phyloP scores from a whole-genome alignment of 352 stramenopile species.

The Phytophthora citrophthora region DNA sequence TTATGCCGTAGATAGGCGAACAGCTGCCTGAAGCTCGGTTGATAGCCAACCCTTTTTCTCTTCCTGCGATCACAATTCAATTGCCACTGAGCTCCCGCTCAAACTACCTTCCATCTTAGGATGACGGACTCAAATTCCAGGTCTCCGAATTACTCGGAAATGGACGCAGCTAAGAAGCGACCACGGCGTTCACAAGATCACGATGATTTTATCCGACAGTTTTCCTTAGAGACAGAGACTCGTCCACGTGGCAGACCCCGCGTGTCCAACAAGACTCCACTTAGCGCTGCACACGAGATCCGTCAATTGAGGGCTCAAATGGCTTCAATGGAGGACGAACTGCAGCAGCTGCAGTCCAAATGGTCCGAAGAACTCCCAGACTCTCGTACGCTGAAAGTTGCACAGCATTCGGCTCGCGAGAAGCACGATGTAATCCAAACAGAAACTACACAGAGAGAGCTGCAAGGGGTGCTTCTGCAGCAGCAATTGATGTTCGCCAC shows the following conservation, averaged over 20 bases:
- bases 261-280: constrained; percentile 12
- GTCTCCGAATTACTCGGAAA: neutral
- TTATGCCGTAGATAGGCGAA: constrained; percentile 26
- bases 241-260: constrained; percentile 6
- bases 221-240: constrained; percentile 2
- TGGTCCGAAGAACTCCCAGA: constrained; percentile 30
- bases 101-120: neutral
- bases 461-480: constrained; percentile 47
- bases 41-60: constrained; percentile 30
- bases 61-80: constrained; percentile 20
- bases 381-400: constrained; percentile 14
- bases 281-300: constrained; percentile 30
- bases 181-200: constrained; percentile 1
- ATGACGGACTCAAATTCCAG: constrained; percentile 5
- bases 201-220: constrained; percentile 18
- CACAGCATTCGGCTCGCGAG: constrained; percentile 43
- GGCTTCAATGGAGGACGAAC: constrained; percentile 30
- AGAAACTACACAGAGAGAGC: constrained; percentile 20
- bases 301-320: constrained; percentile 28
- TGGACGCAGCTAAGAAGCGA: constrained; percentile 22
- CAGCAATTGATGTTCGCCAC: constrained; percentile 60
- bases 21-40: constrained; percentile 23
- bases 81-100: constrained; percentile 4
- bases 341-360: constrained; percentile 18
- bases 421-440: constrained; percentile 40